phyloP scores from a whole-genome alignment of 2,329 filamentous ascomycete genomes.

The Cordyceps javanica region DNA sequence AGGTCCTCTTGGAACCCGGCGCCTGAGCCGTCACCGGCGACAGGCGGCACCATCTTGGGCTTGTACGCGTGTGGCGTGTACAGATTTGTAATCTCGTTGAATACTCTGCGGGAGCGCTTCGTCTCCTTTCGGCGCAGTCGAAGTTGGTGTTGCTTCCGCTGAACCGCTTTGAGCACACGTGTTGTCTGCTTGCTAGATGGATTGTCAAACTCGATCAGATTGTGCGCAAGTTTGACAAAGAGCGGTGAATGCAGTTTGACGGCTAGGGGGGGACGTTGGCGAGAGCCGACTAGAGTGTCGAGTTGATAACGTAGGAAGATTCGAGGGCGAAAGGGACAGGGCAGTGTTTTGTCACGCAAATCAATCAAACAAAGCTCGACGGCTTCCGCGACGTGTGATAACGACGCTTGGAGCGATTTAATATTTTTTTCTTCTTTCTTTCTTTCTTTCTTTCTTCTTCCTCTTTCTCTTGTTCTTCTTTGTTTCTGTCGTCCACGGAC shows the following conservation, averaged over 20 bases:
- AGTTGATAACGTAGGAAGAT: background rate
- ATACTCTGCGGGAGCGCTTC: constrained; percentile 32
- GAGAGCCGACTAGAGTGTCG: background rate
- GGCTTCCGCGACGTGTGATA: constrained; percentile 1
- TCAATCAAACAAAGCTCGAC: background rate
- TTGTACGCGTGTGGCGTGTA: constrained; percentile 36
- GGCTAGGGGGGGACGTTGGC: constrained; percentile 26
- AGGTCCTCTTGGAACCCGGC: constrained; percentile 70
- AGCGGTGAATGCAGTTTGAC: constrained; percentile 68
- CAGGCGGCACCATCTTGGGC: constrained; percentile 41
- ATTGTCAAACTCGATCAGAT: constrained; percentile 32
- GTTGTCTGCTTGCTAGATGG: constrained; percentile 11
- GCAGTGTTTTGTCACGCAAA: background rate
- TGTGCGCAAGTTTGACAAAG: constrained; percentile 52
- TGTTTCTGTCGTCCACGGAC: constrained; percentile 3
- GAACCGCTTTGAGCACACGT: constrained; percentile 20
- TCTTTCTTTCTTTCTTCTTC: constrained; percentile 5
- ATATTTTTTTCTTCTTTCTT: constrained; percentile 4
- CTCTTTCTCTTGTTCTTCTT: no score
- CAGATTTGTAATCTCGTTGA: constrained; percentile 36
- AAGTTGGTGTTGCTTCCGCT: constrained; percentile 28
- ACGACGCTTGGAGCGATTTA: background rate
- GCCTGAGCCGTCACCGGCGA: constrained; percentile 25
- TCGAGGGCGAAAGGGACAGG: background rate
- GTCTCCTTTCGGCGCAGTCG: constrained; percentile 28